Percentiles rank a stretch among this genome's conserved stretches.
phyloP scores from a whole-genome alignment of 345 rosid species.

The Sisymbrium altissimum region DNA sequence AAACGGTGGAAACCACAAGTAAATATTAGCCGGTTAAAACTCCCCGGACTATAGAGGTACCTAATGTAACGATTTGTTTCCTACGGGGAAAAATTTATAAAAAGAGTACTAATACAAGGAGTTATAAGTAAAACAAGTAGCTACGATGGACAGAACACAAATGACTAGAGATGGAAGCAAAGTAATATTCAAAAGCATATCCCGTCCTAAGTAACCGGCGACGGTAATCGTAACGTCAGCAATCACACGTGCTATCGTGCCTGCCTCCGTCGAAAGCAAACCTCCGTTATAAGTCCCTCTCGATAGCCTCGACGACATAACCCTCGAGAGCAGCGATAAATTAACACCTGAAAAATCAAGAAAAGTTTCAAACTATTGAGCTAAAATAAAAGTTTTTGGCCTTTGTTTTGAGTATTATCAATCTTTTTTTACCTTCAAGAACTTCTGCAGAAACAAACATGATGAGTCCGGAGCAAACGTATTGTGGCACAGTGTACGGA shows the following conservation, averaged over 20 bases:
- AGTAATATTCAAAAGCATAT: slow-evolving; percentile 66
- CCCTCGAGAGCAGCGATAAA: slow-evolving; percentile 85
- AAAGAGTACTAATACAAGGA: slow-evolving; percentile 57
- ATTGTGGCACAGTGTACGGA: slow-evolving; percentile 75
- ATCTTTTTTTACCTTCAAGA: slow-evolving; percentile 65
- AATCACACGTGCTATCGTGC: slow-evolving; percentile 88
- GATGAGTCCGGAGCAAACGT: slow-evolving; percentile 86
- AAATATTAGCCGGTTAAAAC: neutral
- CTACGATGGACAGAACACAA: slow-evolving; percentile 67
- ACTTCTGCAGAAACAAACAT: slow-evolving; percentile 95
- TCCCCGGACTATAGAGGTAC: neutral
- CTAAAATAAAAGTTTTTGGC: neutral
- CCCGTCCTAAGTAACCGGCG: slow-evolving; percentile 75
- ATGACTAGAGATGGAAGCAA: slow-evolving; percentile 82
- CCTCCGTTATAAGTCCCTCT: slow-evolving; percentile 96
- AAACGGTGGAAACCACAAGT: neutral
- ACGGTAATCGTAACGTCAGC: slow-evolving; percentile 87
- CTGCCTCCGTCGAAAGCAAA: slow-evolving; percentile 90
- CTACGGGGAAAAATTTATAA: neutral
- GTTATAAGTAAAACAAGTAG: slow-evolving; percentile 86
- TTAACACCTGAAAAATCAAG: slow-evolving; percentile 63
- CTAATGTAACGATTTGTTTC: neutral
- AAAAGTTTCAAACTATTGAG: neutral
- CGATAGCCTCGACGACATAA: slow-evolving; percentile 94
- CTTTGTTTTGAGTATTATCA: neutral